These are phyloP conservation scores for Aureobasidium sp. DNA, from an alignment of 2,329 filamentous ascomycete species.

Conservation along the genomic window DNA sequence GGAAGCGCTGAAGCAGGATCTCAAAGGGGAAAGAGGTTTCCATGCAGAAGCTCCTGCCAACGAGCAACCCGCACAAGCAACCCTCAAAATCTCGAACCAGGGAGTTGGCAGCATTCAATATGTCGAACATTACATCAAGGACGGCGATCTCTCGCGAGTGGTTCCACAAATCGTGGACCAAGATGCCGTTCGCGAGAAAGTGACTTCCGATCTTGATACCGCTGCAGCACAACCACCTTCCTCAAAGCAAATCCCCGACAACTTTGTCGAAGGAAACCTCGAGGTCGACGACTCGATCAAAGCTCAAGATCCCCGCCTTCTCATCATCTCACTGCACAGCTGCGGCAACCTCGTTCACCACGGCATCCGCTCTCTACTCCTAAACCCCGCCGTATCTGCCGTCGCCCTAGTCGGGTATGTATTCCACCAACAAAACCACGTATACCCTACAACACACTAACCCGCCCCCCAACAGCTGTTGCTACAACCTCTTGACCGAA, in stretches of 20 bases:
- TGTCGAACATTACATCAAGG: conserved; percentile 65
- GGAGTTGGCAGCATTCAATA: conserved; percentile 70
- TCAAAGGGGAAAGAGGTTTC: conserved; percentile 16
- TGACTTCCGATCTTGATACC: conserved; percentile 17
- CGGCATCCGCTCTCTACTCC: conserved; percentile 74
- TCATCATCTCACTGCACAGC: conserved; percentile 93
- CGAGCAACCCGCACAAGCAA: conserved; percentile 34
- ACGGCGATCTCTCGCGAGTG: conserved; percentile 63
- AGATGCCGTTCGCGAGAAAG: conserved; percentile 5
- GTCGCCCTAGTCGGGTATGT: conserved; percentile 77
- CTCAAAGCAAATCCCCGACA: background rate
- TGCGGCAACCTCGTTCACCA: conserved; percentile 97
- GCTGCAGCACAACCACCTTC: conserved; percentile 14
- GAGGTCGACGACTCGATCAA: conserved; percentile 18
- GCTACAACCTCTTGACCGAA: conserved; percentile 94
- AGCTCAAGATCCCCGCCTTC: conserved; percentile 45
- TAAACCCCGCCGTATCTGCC: conserved; percentile 80
- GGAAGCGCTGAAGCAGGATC: background rate
- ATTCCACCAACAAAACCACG: background rate
- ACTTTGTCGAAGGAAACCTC: conserved; percentile 12
- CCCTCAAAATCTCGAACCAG: conserved; percentile 50
- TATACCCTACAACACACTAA: background rate
- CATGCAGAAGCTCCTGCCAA: conserved; percentile 5
- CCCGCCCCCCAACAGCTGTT: conserved; percentile 49
- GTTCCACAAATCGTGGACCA: conserved; percentile 51